Base-by-base conservation (phyloP, 169 alveolate species). In the Plasmodium malariae region DNA sequence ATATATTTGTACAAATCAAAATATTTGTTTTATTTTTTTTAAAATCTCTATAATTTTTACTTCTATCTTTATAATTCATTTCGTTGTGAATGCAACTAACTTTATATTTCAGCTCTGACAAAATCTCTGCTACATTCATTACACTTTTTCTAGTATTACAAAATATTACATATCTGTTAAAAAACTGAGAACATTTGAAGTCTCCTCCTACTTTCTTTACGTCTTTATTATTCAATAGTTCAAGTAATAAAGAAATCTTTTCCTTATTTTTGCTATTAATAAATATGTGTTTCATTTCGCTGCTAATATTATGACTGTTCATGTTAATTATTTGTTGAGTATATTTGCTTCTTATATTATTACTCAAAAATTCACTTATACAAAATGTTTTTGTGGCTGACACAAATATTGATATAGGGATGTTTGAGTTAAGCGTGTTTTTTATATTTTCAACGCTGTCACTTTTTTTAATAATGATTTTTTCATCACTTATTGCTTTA, bases 221-320 rank as follows among this genome's bases (percentile, higher is more conserved):
- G 5, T 54, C 36, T 62, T 80, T 80, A 49, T 45, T 67, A 48
- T 67, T 65, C 14, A 80, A 51, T 4, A 85, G 19, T 62, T 85
- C 92, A 30, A 85, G 54, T 32, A 85, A 63, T 32, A 85, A 49
- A 17, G 92, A 37, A n/a, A 72, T 63, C 19, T 85, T 85, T 21
- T 85, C 92, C 60, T 85, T 85, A 55, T 70, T 85, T 57, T 85
- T 85, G 86, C 92, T 85, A 62, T 85, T 85, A 85, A 85, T 85
- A 34, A 85, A 85, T 24, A 85, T 36, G 48, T 85, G 92, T 30
- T 85, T 85, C 40, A 69, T 70, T n/a, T 85, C 72, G 19, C 34
- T 55, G 17, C 78, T 57, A 62, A 70, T 55, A 6, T 85, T 51
- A 54, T 85, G 92, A 26, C 92, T 85, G 34, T 59, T 69, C 74